These are phyloP conservation scores for Ogataea salicorniae DNA, from an alignment of 805 yeast species.

Conservation along the genomic window DNA sequence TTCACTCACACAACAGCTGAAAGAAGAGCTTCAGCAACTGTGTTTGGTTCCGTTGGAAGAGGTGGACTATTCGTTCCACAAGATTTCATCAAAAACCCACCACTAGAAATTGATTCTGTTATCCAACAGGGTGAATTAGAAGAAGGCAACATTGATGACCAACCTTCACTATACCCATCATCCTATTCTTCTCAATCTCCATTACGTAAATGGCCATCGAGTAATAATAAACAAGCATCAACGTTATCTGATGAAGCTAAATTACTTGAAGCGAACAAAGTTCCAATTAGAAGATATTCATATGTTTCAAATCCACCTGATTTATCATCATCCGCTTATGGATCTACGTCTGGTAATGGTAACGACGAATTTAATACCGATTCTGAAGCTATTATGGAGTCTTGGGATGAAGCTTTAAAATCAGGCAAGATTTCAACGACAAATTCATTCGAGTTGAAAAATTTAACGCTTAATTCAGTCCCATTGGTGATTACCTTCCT, in stretches of 20 bases:
- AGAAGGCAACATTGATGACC: slow-evolving; percentile 2
- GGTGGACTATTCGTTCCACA: slow-evolving; percentile 48
- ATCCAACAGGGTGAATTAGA: slow-evolving; percentile 17
- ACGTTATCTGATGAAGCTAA: slow-evolving; percentile 25
- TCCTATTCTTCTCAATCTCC: background rate
- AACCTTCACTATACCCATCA: background rate
- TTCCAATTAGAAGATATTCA: slow-evolving; percentile 23
- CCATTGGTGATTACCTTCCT: slow-evolving; percentile 66
- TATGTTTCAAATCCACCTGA: background rate
- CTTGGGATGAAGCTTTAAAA: slow-evolving; percentile 31
- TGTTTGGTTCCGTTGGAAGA: slow-evolving; percentile 47
- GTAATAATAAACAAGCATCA: background rate
- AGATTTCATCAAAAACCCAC: slow-evolving; percentile 35
- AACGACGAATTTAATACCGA: slow-evolving; percentile 10
- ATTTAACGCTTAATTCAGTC: slow-evolving; percentile 37
- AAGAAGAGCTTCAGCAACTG: slow-evolving; percentile 44
- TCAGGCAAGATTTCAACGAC: slow-evolving; percentile 41
- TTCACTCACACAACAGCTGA: slow-evolving; percentile 41
- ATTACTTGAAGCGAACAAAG: slow-evolving; percentile 22
- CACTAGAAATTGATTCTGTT: slow-evolving; percentile 20
- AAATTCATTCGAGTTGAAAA: slow-evolving; percentile 34
- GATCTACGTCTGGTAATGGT: slow-evolving; percentile 1
- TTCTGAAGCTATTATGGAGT: slow-evolving; percentile 24
- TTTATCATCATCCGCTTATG: slow-evolving; percentile 1
- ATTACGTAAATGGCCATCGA: slow-evolving; percentile 3